phyloP scores from a whole-genome alignment of 1,284 basidiomycete genomes.

The Stygiomarasmius scandens region DNA sequence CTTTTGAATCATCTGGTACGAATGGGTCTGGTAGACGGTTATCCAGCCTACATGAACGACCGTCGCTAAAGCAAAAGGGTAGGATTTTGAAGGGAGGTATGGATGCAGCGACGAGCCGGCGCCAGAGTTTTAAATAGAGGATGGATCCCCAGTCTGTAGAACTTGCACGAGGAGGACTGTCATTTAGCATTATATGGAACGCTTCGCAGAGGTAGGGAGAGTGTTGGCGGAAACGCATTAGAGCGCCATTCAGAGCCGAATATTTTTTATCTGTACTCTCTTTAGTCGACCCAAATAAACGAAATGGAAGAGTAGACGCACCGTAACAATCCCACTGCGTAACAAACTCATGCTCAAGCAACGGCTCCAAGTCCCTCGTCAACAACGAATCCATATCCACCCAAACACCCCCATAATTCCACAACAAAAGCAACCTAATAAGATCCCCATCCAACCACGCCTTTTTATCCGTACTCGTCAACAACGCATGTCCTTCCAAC shows the following conservation, averaged over 20 bases:
- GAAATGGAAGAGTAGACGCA: conserved; percentile 32
- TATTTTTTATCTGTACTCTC: conserved; percentile 75
- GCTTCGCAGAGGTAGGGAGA: conserved; percentile 95
- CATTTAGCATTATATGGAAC: conserved; percentile 84
- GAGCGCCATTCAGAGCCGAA: conserved; percentile 85
- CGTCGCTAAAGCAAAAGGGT: conserved; percentile 92
- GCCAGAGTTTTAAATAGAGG: conserved; percentile 87
- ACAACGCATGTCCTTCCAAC: conserved; percentile 63
- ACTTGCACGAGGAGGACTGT: conserved; percentile 70
- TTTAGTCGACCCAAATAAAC: not conserved
- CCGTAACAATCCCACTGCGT: conserved; percentile 97
- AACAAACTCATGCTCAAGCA: conserved; percentile 91
- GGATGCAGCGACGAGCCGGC: conserved; percentile 71
- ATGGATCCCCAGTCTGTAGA: conserved; percentile 92
- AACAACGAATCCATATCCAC: conserved; percentile 94
- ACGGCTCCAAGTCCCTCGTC: conserved; percentile 79
- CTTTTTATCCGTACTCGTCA: conserved; percentile 67
- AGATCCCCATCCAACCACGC: conserved; percentile 96
- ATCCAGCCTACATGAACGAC: conserved; percentile 85
- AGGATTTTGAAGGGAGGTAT: conserved; percentile 87
- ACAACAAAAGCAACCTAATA: conserved; percentile 82
- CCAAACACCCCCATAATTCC: conserved; percentile 91
- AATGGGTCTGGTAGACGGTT: conserved; percentile 93
- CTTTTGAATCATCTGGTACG: conserved; percentile 56
- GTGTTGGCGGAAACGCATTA: conserved; percentile 87